A percentile compares a stretch with the other conserved stretches of the same genome.
Evolutionary conservation across 2,329 filamentous ascomycete genomes (phyloP).

Genomic region (Diaporthe amygdali): DNA sequence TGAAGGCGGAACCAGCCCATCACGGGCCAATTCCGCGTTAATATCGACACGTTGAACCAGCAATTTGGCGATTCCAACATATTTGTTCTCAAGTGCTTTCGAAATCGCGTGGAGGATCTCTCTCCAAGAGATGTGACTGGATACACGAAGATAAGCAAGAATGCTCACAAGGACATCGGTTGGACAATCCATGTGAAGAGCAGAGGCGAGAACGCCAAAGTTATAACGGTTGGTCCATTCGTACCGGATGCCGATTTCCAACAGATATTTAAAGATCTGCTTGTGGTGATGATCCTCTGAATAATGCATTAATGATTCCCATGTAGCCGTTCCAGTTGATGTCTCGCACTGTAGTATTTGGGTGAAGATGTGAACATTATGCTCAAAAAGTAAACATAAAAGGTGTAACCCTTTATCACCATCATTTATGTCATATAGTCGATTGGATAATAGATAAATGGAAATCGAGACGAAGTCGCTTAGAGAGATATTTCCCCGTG

Average conservation of each 20-base stretch:
- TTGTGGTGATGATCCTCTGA: neutral
- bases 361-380: neutral
- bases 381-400: neutral
- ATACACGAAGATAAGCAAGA: neutral
- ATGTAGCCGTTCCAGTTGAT: neutral
- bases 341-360: neutral
- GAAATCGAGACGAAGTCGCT: neutral
- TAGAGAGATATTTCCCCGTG: neutral
- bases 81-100: neutral
- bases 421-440: neutral
- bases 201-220: neutral
- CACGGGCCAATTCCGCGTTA: neutral
- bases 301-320: neutral
- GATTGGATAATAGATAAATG: neutral
- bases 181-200: neutral
- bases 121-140: no score
- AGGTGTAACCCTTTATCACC: neutral
- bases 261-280: neutral
- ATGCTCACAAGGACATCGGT: neutral
- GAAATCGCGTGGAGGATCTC: no score
- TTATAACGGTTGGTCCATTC: neutral
- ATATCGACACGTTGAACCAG: neutral
- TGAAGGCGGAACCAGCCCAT: no score
- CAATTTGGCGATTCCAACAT: neutral
- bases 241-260: neutral